Base-by-base conservation (phyloP, 345 rosid species). In the Salix brachista region DNA sequence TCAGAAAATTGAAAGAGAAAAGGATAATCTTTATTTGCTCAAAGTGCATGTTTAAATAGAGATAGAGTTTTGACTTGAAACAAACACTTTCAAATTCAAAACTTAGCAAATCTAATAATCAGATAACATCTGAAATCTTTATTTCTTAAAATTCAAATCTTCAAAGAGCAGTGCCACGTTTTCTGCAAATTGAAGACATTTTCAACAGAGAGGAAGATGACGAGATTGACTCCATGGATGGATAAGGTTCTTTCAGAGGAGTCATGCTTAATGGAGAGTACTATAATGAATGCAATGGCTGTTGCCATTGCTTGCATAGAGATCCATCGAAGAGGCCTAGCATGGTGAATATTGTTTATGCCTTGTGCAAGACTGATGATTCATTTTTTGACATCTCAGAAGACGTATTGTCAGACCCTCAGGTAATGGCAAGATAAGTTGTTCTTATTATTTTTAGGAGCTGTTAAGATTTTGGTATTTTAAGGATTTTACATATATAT, bases 321-420 rank as follows among this genome's bases (percentile, higher is more conserved):
- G 91, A 91, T 69, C 90, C 90, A 64, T 42, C 82, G 2, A 87
- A 61, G 81, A 80, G 96, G 82, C 91, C 93, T 16, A 85, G 82
- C 71, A 91, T 89, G 91, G 87, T 88, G 82, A 91, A 89, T 50
- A 85, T 89, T 65, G 91, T 88, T 34, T 91, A 91, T 78, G 86
- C 90, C 50, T 73, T 91, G 77, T 73, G 82, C 62, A 89, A 86
- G 85, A 87, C 84, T 74, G 88, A 87, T 69, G 90, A 87, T 37
- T 28, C 84, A 56, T n/a, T n/a, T n/a, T n/a, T n/a, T n/a, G n/a
- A n/a, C n/a, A n/a, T n/a, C n/a, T 87, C 91, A 0, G 90, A 84
- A 1, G 90, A 89, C 30, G 80, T 77, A 48, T n/a, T 73, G 2
- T 44, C 87, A 1, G 26, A 76, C 2, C 68, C 83, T 73, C 71